Evolutionary conservation across 768 basidiomycete species (phyloP).

Genomic region (Heimioporus sp.): DNA sequence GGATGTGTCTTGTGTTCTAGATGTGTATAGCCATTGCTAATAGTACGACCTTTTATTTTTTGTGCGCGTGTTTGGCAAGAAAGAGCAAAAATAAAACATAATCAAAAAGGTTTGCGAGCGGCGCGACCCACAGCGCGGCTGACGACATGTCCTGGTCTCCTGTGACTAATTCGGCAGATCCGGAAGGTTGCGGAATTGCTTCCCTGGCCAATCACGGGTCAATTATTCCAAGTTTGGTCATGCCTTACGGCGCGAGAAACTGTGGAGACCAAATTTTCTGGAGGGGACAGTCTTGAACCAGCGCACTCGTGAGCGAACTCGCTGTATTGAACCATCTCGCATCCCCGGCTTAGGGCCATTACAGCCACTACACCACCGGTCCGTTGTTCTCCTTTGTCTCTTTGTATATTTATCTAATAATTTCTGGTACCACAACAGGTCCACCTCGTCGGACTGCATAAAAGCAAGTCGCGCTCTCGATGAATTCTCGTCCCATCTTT

Average conservation of each 20-base stretch:
- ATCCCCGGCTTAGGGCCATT: slow-evolving; percentile 80
- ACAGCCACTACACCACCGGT: slow-evolving; percentile 71
- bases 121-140: slow-evolving; percentile 81
- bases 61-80: too few relatives aligned
- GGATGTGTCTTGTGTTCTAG: slow-evolving; percentile 12
- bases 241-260: slow-evolving; percentile 60
- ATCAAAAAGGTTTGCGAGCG: slow-evolving; percentile 73
- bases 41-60: slow-evolving; percentile 3
- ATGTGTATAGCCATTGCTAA: slow-evolving; percentile 29
- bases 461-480: neutral
- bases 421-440: too few relatives aligned
- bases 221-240: slow-evolving; percentile 79
- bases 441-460: slow-evolving; percentile 6
- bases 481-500: neutral
- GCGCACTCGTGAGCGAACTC: slow-evolving; percentile 66
- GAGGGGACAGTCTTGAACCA: slow-evolving; percentile 93
- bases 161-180: slow-evolving; percentile 89
- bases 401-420: too few relatives aligned
- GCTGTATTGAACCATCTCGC: slow-evolving; percentile 64
- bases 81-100: slow-evolving; percentile 1
- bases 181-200: slow-evolving; percentile 91
- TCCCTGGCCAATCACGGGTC: slow-evolving; percentile 84
- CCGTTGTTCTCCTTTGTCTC: neutral
- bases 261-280: slow-evolving; percentile 89
- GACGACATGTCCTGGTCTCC: slow-evolving; percentile 85